Evolutionary conservation across 2,329 filamentous ascomycete species (phyloP).

Genomic region (Metarhizium brunneum): DNA sequence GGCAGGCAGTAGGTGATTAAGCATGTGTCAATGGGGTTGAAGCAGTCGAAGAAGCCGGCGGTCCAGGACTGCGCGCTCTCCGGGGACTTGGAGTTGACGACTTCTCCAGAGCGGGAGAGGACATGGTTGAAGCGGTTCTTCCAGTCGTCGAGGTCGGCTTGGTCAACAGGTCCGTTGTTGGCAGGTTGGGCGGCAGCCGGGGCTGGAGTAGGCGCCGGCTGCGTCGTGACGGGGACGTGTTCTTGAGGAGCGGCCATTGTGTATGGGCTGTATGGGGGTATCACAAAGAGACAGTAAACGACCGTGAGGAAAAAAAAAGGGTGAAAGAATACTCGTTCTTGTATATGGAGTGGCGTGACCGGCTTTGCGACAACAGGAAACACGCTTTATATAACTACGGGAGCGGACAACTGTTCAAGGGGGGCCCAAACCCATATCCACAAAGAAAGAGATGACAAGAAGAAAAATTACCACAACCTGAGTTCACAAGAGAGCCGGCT

Average conservation of each 20-base stretch:
- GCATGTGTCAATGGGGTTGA: constrained; percentile 33
- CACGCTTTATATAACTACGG: no score
- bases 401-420: no score
- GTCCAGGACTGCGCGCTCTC: constrained; percentile 28
- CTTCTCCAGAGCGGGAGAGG: constrained; percentile 30
- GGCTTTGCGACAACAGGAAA: neutral
- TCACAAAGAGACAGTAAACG: neutral
- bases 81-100: constrained; percentile 32
- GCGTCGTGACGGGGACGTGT: neutral
- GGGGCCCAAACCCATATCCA: no score
- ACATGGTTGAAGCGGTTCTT: constrained; percentile 33
- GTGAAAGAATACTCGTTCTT: neutral
- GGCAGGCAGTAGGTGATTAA: constrained; percentile 36
- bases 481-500: no score
- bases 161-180: constrained; percentile 27
- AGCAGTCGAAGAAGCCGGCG: constrained; percentile 34
- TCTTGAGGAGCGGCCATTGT: constrained; percentile 1
- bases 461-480: no score
- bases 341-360: no score
- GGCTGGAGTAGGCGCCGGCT: constrained; percentile 21
- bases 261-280: neutral
- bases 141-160: constrained; percentile 35
- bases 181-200: constrained; percentile 2
- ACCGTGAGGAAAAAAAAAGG: neutral
- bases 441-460: no score